phyloP scores from a whole-genome alignment of 2,329 filamentous ascomycete species.

The Cercospora sojina region DNA sequence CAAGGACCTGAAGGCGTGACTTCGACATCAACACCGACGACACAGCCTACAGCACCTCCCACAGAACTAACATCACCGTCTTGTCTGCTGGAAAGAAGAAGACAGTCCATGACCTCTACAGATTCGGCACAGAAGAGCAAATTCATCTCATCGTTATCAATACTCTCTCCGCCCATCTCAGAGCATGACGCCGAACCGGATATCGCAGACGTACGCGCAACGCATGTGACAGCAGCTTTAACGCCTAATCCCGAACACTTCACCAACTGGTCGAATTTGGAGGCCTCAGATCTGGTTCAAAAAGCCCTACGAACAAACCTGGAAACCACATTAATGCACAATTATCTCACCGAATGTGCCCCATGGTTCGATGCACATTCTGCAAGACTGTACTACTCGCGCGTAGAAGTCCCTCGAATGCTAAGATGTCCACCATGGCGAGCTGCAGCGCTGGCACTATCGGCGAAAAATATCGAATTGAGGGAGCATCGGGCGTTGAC shows the following conservation, averaged over 20 bases:
- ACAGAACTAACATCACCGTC: not conserved
- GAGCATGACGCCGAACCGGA: constrained; percentile 6
- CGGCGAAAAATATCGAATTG: constrained; percentile 20
- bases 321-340: constrained; percentile 18
- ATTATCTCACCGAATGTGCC: constrained; percentile 18
- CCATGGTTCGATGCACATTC: constrained; percentile 22
- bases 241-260: constrained; percentile 16
- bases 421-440: constrained; percentile 20
- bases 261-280: constrained; percentile 15
- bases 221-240: constrained; percentile 8
- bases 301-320: constrained; percentile 15
- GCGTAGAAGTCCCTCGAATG: constrained; percentile 17
- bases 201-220: not conserved
- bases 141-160: not conserved
- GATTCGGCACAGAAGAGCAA: not conserved
- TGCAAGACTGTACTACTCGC: constrained; percentile 17
- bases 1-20: constrained; percentile 13
- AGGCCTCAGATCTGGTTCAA: constrained; percentile 20
- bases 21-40: not conserved
- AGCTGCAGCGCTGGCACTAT: constrained; percentile 19
- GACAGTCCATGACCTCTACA: not conserved
- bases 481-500: constrained; percentile 13
- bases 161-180: not conserved
- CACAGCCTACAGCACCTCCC: not conserved
- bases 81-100: not conserved